A percentile compares a stretch with the other conserved stretches of the same genome.
phyloP scores from a whole-genome alignment of 495 filamentous ascomycete genomes.

The Geoglossum glabrum region DNA sequence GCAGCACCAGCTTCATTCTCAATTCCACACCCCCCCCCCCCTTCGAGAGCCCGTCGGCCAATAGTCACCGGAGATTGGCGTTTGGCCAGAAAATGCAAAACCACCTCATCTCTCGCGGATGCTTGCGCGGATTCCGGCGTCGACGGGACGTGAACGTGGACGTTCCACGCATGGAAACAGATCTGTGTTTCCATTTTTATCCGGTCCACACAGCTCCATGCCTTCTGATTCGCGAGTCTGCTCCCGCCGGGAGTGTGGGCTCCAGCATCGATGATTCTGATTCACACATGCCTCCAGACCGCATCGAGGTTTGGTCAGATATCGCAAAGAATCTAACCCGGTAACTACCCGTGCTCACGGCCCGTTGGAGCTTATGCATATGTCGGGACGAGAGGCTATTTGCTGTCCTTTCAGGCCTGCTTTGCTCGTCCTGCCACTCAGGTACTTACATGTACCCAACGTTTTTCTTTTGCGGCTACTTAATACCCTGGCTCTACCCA shows the following conservation, averaged over 20 bases:
- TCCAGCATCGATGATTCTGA: neutral
- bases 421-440: neutral
- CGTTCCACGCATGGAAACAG: neutral
- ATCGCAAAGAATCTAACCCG: neutral
- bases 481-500: conserved; percentile 2
- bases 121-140: conserved; percentile 1
- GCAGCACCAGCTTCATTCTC: neutral
- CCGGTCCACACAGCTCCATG: neutral
- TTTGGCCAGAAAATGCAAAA: neutral
- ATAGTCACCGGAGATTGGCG: neutral
- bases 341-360: neutral
- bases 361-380: conserved; percentile 2
- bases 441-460: neutral
- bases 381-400: neutral
- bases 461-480: conserved; percentile 1
- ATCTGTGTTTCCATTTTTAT: neutral
- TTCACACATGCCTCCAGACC: neutral
- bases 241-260: neutral
- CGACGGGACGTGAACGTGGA: neutral
- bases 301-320: neutral
- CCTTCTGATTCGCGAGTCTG: neutral
- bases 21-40: neutral
- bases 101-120: conserved; percentile 1
- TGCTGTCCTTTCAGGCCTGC: neutral
- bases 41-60: neutral